Percentiles rank a stretch among this genome's conserved stretches.
phyloP scores from a whole-genome alignment of 2,329 filamentous ascomycete genomes.

The Graphilbum sp. region DNA sequence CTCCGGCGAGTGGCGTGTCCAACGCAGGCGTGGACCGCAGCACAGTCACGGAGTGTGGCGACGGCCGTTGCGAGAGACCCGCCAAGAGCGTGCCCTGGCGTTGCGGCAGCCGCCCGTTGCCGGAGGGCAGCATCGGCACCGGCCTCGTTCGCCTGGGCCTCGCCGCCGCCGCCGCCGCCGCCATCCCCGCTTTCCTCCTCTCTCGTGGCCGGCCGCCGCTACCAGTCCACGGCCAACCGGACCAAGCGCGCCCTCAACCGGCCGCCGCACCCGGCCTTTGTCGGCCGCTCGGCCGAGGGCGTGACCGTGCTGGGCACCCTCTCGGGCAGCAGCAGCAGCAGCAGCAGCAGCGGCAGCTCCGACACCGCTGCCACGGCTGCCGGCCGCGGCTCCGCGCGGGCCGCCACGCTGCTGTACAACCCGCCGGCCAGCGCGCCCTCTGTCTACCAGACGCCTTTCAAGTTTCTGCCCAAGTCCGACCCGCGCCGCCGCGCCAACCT shows the following conservation, averaged over 20 bases:
- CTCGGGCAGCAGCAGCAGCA: background rate
- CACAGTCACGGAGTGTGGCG: background rate
- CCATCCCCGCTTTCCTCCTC: background rate
- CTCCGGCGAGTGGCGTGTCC: slow-evolving; percentile 5
- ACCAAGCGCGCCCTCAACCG: slow-evolving; percentile 43
- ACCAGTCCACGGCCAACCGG: slow-evolving; percentile 33
- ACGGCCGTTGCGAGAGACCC: background rate
- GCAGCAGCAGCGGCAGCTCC: background rate
- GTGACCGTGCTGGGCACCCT: background rate
- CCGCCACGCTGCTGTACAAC: slow-evolving; percentile 30
- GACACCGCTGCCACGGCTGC: no score
- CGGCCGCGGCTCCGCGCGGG: slow-evolving; percentile 14
- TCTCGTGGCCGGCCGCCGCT: slow-evolving; percentile 13
- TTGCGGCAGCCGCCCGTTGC: background rate
- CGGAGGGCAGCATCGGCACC: background rate
- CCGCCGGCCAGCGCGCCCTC: slow-evolving; percentile 28
- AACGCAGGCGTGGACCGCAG: background rate
- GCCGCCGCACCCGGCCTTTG: slow-evolving; percentile 43
- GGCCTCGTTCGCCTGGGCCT: background rate
- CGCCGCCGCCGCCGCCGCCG: background rate
- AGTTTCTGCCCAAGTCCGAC: slow-evolving; percentile 44
- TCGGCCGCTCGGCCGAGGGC: slow-evolving; percentile 11
- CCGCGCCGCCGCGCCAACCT: slow-evolving; percentile 35
- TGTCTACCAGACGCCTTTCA: slow-evolving; percentile 49
- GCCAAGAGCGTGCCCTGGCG: background rate